phyloP scores from a whole-genome alignment of 768 basidiomycete genomes.

The Austroboletus eburneus region DNA sequence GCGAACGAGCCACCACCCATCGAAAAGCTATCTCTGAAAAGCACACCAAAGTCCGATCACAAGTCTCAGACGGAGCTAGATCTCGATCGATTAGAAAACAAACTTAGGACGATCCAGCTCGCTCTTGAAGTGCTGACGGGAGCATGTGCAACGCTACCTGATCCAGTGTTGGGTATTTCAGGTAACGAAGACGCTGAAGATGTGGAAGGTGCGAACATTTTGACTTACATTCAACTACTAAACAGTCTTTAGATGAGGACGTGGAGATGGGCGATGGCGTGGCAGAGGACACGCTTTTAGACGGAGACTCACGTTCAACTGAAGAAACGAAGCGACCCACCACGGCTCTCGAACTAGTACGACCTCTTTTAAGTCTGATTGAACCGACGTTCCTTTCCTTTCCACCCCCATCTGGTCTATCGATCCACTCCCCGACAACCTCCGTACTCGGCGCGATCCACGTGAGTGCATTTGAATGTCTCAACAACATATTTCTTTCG shows the following conservation, averaged over 20 bases:
- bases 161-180: constrained; percentile 48
- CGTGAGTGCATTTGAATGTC: constrained; percentile 79
- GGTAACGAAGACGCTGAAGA: constrained; percentile 33
- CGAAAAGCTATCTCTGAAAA: constrained; percentile 57
- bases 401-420: constrained; percentile 62
- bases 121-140: constrained; percentile 88
- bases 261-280: constrained; percentile 35
- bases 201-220: constrained; percentile 31
- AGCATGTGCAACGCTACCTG: constrained; percentile 82
- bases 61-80: constrained; percentile 63
- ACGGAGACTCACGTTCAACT: constrained; percentile 15
- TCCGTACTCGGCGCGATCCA: constrained; percentile 82
- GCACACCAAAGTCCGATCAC: constrained; percentile 73
- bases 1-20: constrained; percentile 44
- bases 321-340: constrained; percentile 29
- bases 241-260: constrained; percentile 40
- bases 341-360: constrained; percentile 48
- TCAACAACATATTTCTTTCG: constrained; percentile 86
- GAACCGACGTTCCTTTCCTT: constrained; percentile 81
- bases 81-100: constrained; percentile 68
- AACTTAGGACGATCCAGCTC: constrained; percentile 69
- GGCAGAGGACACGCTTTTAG: constrained; percentile 20
- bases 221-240: constrained; percentile 11
- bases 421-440: constrained; percentile 84
- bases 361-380: constrained; percentile 63